Percentiles rank a stretch among this genome's conserved stretches.
phyloP scores from a whole-genome alignment of 1,284 basidiomycete species.

The Vanrija sp. region DNA sequence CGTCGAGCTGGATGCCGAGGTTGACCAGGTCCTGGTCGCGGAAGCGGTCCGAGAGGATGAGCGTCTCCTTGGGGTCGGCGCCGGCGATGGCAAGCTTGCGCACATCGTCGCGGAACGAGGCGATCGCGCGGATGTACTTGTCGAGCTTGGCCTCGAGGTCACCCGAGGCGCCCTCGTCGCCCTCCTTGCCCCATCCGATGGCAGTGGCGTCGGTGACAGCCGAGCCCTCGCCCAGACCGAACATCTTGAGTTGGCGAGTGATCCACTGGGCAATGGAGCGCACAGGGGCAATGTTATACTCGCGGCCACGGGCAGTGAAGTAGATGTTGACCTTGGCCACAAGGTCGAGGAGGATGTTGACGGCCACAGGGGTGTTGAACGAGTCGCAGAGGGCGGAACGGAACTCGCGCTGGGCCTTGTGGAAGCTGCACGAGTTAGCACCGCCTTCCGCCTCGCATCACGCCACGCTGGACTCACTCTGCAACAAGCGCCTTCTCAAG shows the following conservation, averaged over 20 bases:
- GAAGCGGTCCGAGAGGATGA: conserved; percentile 76
- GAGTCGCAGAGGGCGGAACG: conserved; percentile 91
- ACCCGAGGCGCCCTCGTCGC: conserved; percentile 45
- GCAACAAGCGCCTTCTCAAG: conserved; percentile 63
- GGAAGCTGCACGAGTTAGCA: conserved; percentile 54
- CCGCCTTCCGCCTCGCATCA: conserved; percentile 29
- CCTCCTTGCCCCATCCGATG: conserved; percentile 53
- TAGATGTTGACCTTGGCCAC: conserved; percentile 89
- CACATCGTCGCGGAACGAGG: conserved; percentile 86
- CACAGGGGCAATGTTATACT: conserved; percentile 65
- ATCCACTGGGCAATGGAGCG: conserved; percentile 77
- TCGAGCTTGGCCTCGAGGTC: conserved; percentile 77
- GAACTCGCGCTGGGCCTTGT: conserved; percentile 73
- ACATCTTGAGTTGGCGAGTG: conserved; percentile 86
- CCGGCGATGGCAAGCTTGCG: conserved; percentile 75
- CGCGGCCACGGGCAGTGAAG: conserved; percentile 54
- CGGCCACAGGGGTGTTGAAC: conserved; percentile 87
- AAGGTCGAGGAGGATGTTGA: conserved; percentile 73
- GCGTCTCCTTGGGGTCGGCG: conserved; percentile 64
- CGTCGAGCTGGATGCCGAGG: conserved; percentile 91
- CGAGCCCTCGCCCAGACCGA: conserved; percentile 82
- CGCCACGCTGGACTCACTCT: conserved; percentile 23
- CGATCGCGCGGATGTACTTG: conserved; percentile 82
- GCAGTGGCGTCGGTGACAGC: conserved; percentile 23
- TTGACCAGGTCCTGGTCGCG: conserved; percentile 87